Conservation (phyloP, 768 basidiomycete genomes). For the Tephrocybe sp. region DNA sequence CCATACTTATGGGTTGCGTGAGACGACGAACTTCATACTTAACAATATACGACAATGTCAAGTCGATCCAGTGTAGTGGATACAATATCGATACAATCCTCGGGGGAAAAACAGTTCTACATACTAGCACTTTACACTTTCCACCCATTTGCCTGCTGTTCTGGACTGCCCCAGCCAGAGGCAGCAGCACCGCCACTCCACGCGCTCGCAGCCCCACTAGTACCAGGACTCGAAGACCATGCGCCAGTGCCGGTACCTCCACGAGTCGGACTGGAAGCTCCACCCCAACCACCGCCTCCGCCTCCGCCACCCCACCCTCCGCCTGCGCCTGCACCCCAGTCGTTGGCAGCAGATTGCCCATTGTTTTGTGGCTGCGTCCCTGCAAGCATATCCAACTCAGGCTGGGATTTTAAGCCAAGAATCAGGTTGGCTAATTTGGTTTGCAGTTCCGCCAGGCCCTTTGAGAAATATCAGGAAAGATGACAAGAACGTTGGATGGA, state of each 20-base stretch:
- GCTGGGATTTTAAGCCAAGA: conserved; percentile 66
- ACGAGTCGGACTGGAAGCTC: conserved; percentile 25
- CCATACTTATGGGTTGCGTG: too few relatives aligned
- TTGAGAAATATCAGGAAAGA: conserved; percentile 6
- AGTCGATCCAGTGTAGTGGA: too few relatives aligned
- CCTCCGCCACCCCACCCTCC: conserved; percentile 21
- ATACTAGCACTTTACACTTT: conserved; percentile 33
- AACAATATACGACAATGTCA: too few relatives aligned
- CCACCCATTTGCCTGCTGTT: conserved; percentile 56
- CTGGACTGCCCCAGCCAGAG: conserved; percentile 52
- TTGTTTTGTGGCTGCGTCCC: conserved; percentile 37
- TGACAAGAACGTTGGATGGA: background rate
- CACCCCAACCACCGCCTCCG: conserved; percentile 20
- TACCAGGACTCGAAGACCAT: conserved; percentile 22
- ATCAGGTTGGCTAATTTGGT: conserved; percentile 80
- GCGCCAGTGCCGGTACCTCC: conserved; percentile 22
- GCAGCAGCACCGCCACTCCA: conserved; percentile 37
- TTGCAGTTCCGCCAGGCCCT: conserved; percentile 81
- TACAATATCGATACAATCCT: conserved; percentile 1
- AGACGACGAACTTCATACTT: too few relatives aligned
- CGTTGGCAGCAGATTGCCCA: conserved; percentile 23
- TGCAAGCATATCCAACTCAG: conserved; percentile 54
- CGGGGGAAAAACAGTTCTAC: background rate
- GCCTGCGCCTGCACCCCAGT: conserved; percentile 16
- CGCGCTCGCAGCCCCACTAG: conserved; percentile 21